These are phyloP conservation scores for Ogataea sp. DNA, from an alignment of 805 yeast species.

Conservation along the genomic window DNA sequence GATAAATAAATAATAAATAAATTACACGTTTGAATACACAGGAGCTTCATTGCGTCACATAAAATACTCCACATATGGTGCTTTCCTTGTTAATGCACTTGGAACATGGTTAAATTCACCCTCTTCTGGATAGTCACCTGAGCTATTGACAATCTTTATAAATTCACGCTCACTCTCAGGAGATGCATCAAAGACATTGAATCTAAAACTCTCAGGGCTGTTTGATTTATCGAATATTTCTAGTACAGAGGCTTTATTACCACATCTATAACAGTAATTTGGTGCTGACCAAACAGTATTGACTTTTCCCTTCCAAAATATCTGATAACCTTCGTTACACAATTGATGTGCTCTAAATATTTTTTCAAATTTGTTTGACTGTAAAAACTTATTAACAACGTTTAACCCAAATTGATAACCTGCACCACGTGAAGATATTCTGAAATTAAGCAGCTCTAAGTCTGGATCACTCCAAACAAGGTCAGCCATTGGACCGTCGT, in stretches of 20 bases:
- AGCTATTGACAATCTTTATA: constrained; percentile 30
- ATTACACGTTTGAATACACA: too few relatives aligned
- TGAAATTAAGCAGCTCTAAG: constrained; percentile 68
- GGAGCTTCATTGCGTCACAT: constrained; percentile 14
- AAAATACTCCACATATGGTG: constrained; percentile 33
- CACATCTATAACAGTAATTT: constrained; percentile 94
- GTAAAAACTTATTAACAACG: constrained; percentile 80
- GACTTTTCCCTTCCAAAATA: constrained; percentile 82
- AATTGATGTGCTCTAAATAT: constrained; percentile 92
- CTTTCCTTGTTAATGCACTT: constrained; percentile 15
- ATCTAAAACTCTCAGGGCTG: constrained; percentile 53
- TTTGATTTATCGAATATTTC: constrained; percentile 58
- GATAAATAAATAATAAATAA: background rate
- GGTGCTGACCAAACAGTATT: constrained; percentile 99
- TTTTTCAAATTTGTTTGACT: constrained; percentile 69
- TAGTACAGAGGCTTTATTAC: constrained; percentile 94
- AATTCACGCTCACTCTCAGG: constrained; percentile 78
- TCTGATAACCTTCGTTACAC: constrained; percentile 93
- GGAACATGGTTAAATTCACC: too few relatives aligned
- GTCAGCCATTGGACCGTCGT: constrained; percentile 99
- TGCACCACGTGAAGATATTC: constrained; percentile 92
- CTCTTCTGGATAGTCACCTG: constrained; percentile 9
- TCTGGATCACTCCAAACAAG: constrained; percentile 99
- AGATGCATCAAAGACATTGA: constrained; percentile 95
- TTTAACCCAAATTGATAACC: constrained; percentile 94